These are phyloP conservation scores for Coniella vitis DNA, from an alignment of 2,329 filamentous ascomycete genomes.

Conservation along the genomic window DNA sequence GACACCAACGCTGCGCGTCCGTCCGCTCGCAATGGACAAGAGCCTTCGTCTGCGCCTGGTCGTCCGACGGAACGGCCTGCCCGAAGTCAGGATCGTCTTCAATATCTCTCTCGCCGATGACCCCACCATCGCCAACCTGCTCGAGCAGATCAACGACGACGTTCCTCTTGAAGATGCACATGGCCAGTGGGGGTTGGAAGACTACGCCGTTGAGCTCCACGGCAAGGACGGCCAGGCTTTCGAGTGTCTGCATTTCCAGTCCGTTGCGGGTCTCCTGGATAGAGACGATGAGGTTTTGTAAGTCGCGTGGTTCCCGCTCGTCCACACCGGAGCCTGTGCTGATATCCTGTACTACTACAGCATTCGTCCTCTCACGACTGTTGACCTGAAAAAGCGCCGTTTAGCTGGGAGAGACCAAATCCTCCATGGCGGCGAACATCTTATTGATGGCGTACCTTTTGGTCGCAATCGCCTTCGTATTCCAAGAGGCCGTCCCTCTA, in stretches of 20 bases:
- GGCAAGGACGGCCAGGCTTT: constrained; percentile 53
- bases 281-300: constrained; percentile 81
- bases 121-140: constrained; percentile 66
- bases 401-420: constrained; percentile 79
- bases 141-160: constrained; percentile 71
- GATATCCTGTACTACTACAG: constrained; percentile 32
- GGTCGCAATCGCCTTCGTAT: constrained; percentile 63
- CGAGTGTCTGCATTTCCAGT: constrained; percentile 83
- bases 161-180: constrained; percentile 66
- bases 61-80: constrained; percentile 67
- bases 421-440: constrained; percentile 65
- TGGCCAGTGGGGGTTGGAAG: constrained; percentile 76
- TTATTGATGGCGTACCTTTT: constrained; percentile 81
- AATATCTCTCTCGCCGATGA: constrained; percentile 50
- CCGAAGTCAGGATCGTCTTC: constrained; percentile 67
- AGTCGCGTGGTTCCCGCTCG: constrained; percentile 22
- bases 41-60: constrained; percentile 66
- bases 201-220: constrained; percentile 75
- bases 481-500: constrained; percentile 53
- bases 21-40: constrained; percentile 19
- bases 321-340: constrained; percentile 1
- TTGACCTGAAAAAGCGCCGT: constrained; percentile 66
- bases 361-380: constrained; percentile 69
- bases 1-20: no score
- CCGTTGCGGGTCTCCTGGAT: constrained; percentile 61